These are phyloP conservation scores for Eucalyptus caleyi DNA, from an alignment of 345 rosid genomes.

Conservation along the genomic window DNA sequence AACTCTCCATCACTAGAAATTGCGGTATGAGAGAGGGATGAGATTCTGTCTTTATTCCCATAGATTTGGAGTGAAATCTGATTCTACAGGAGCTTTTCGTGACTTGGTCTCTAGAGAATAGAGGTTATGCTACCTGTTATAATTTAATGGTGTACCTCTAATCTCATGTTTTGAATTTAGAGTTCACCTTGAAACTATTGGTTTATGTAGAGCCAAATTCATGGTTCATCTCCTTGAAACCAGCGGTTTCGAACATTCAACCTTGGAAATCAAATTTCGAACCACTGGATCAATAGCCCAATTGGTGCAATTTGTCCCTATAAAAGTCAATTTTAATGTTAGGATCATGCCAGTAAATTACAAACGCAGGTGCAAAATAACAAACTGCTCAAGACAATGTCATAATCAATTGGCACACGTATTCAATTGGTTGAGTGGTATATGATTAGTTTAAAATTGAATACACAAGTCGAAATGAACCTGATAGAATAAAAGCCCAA, in stretches of 20 bases:
- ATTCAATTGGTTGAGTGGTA: neutral
- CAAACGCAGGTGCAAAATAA: fast-evolving
- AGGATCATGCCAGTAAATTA: neutral
- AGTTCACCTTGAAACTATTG: neutral
- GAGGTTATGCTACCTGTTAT: neutral
- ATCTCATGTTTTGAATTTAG: neutral
- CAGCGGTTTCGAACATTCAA: neutral
- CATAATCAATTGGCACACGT: neutral
- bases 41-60: too few species aligned
- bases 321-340: neutral
- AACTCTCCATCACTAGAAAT: too few species aligned
- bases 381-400: neutral
- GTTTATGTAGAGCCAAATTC: neutral
- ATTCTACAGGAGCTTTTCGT: too few species aligned
- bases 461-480: neutral
- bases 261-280: neutral
- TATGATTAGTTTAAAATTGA: neutral
- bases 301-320: neutral
- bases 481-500: neutral
- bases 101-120: neutral
- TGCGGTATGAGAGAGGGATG: too few species aligned
- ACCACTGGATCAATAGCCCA: neutral
- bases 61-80: too few species aligned
- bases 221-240: neutral
- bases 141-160: neutral